These are phyloP conservation scores for Maudiozyma humilis DNA, from an alignment of 1,139 yeast genomes.

Conservation along the genomic window DNA sequence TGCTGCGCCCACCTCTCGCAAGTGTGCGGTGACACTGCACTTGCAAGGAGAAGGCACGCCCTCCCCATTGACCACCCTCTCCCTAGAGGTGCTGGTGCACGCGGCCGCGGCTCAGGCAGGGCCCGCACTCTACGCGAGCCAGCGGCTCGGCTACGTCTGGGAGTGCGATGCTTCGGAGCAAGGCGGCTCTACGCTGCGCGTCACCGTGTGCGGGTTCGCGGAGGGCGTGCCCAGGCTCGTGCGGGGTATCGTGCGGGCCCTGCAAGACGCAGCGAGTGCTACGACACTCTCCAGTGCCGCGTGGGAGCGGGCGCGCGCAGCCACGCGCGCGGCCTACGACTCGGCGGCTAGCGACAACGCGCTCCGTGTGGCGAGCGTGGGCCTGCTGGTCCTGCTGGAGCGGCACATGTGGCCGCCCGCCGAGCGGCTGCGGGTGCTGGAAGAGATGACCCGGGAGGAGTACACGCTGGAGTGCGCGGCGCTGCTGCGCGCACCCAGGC, in stretches of 20 bases:
- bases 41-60: too few species aligned
- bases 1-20: too few species aligned
- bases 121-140: constrained; percentile 42
- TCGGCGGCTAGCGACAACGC: constrained; percentile 36
- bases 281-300: constrained; percentile 1
- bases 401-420: constrained; percentile 44
- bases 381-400: constrained; percentile 45
- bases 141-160: constrained; percentile 47
- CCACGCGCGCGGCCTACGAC: constrained; percentile 39
- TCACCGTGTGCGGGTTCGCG: constrained; percentile 44
- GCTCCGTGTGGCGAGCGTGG: constrained; percentile 39
- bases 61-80: constrained; percentile 28
- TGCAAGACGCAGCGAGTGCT: constrained; percentile 19
- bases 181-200: constrained; percentile 42
- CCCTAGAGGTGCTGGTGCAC: constrained; percentile 44
- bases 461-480: constrained; percentile 25
- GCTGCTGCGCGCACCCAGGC: constrained; percentile 27
- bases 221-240: constrained; percentile 31
- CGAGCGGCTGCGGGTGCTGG: constrained; percentile 47
- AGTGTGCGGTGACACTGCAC: too few species aligned
- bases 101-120: constrained; percentile 37
- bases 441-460: constrained; percentile 44
- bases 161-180: constrained; percentile 43
- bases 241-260: constrained; percentile 25
- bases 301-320: constrained; percentile 35